These are phyloP conservation scores for Talaromyces sp. DNA, from an alignment of 2,329 filamentous ascomycete genomes.

Conservation along the genomic window DNA sequence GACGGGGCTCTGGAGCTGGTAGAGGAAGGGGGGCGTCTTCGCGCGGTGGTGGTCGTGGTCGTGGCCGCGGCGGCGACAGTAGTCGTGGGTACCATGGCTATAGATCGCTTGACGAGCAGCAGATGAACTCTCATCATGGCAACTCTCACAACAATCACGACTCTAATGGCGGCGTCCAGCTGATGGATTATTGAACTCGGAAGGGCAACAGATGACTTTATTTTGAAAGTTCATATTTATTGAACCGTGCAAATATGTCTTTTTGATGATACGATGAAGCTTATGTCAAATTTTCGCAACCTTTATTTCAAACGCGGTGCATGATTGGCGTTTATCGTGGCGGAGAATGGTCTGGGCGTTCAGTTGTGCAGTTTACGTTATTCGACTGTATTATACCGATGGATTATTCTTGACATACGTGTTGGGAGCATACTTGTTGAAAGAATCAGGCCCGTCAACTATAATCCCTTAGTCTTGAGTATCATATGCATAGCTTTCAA, in stretches of 20 bases:
- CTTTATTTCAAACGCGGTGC: background rate
- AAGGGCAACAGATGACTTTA: background rate
- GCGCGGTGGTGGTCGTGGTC: slow-evolving; percentile 41
- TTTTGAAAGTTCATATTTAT: background rate
- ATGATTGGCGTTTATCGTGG: slow-evolving; percentile 9
- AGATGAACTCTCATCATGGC: slow-evolving; percentile 30
- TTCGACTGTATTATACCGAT: background rate
- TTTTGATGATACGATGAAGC: slow-evolving; percentile 1
- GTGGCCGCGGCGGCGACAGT: slow-evolving; percentile 43
- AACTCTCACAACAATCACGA: slow-evolving; percentile 25
- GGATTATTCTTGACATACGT: background rate
- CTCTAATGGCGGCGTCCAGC: slow-evolving; percentile 22
- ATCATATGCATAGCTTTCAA: background rate
- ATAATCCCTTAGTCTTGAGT: background rate
- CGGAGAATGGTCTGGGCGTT: slow-evolving; percentile 1
- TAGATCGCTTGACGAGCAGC: slow-evolving; percentile 64
- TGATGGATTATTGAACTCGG: slow-evolving; percentile 40
- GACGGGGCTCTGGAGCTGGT: slow-evolving; percentile 38
- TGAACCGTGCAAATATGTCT: background rate
- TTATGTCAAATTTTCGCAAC: background rate
- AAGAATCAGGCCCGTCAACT: background rate
- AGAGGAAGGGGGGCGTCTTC: slow-evolving; percentile 33
- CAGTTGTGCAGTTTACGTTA: background rate
- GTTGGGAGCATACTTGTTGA: background rate
- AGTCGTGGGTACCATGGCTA: slow-evolving; percentile 53